A percentile compares a stretch with the other conserved stretches of the same genome.
phyloP scores from a whole-genome alignment of 1,139 yeast species.

The Saccharomyces hybrid region DNA sequence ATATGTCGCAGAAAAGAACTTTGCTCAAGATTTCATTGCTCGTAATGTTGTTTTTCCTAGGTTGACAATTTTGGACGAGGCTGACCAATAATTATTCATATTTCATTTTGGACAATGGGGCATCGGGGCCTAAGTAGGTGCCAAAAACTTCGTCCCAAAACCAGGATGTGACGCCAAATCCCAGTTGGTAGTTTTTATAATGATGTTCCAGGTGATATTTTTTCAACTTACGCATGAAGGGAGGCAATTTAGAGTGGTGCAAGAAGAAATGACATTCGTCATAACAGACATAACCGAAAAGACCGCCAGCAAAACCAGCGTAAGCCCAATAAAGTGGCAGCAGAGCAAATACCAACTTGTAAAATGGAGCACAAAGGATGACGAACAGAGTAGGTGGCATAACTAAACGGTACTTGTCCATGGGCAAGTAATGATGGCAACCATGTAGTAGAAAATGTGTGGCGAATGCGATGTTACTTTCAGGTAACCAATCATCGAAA shows the following conservation, averaged over 20 bases:
- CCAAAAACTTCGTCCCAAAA: conserved; percentile 92
- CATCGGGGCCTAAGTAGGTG: conserved; percentile 43
- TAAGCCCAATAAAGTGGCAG: conserved; percentile 55
- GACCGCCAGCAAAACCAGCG: conserved; percentile 85
- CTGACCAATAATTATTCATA: conserved; percentile 17
- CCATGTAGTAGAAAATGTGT: conserved; percentile 90
- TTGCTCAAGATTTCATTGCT: neutral
- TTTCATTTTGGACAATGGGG: conserved; percentile 31
- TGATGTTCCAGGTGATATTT: conserved; percentile 94
- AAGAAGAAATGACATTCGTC: conserved; percentile 85
- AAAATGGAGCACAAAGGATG: conserved; percentile 50
- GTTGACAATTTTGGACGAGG: neutral
- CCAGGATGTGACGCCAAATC: conserved; percentile 88
- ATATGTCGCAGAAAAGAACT: neutral
- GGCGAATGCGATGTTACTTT: conserved; percentile 63
- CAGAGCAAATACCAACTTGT: conserved; percentile 48
- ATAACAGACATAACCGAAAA: conserved; percentile 83
- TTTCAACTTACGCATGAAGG: conserved; percentile 66
- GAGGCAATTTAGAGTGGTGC: conserved; percentile 80
- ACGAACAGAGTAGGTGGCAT: conserved; percentile 88
- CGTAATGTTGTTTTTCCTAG: neutral
- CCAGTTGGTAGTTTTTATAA: conserved; percentile 90
- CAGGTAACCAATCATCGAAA: conserved; percentile 78
- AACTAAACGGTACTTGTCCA: conserved; percentile 88
- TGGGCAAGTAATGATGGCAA: conserved; percentile 92